Base-by-base conservation (phyloP, 306 rosid species). In the Potentilla sterilis region DNA sequence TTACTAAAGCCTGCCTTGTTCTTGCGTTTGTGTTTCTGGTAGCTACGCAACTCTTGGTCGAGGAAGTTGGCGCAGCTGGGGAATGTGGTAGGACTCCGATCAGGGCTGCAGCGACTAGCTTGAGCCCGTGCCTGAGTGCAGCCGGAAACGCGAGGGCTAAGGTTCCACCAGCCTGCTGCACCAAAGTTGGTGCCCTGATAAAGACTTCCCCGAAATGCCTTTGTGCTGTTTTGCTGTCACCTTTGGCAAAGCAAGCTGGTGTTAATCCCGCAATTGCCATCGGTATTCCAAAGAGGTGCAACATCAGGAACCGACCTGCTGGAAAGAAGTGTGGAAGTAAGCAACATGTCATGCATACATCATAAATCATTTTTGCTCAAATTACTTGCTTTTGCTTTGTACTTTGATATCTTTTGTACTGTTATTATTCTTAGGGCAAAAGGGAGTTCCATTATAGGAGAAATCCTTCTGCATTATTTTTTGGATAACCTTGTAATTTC, bases 271-370 rank as follows among this genome's bases (percentile, higher is more conserved):
- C 86, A 8, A 84, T 83, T 75, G 98, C 97, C 35, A 90, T 93
- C 18, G 83, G 91, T 54, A 63, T 93, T 69, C 96, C 98, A 7
- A 93, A 93, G 84, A 81, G 97, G 19, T 93, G 98, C 92, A 89
- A 86, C 85, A 91, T 93, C 68, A 83, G 70, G 71, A 93, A 91
- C 89, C 83, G 98, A 19, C 89, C 89, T 3, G 89, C 75, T 19
- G 98, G 97, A 64, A 88, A 89, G 83, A 93, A 93, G 81, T 93
- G 98, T 75, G 98, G 98, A 80, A 85, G 96, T 93, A 82, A 93
- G 98, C 76, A n/a, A 3, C 41, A 24, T 22, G 69, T 64, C 69
- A 35, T 18, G 19, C 22, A 59, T 32, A 4, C 54, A 57, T 73
- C 42, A 70, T 19, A 32, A 4, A 1, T 22, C 5, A 1, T 38